Base-by-base conservation (phyloP, 208 protist species). In the Polymyxa betae region DNA sequence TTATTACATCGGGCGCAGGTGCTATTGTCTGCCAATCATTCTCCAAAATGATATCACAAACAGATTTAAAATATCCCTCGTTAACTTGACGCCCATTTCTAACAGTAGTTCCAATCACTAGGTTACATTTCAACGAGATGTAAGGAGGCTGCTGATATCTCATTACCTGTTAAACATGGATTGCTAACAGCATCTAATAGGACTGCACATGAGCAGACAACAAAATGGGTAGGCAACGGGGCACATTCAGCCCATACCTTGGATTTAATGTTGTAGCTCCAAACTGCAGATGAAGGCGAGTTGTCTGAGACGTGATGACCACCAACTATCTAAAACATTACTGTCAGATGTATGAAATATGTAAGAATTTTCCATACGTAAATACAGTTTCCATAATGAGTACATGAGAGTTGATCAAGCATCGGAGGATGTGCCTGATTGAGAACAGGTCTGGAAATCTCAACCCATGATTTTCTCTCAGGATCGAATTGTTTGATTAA, bases 101-200 rank as follows among this genome's bases (percentile, higher is more conserved):
- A n/a, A 82, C 40, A 5, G 72, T 82, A 43, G 16, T 82, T 40
- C 72, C 72, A 82, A 82, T 35, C 16, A 82, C 72, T 45, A 82
- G 5, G 49, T 5, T n/a, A n/a, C 5, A 60, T 29, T 60, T 60
- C 5, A 60, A 29, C 49, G 5, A 29, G 5, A 24, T 60, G 5
- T 29, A 60, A 60, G 24, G 24, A 5, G 24, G 12, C 49, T 24
- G 49, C 49, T 60, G 49, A 60, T 29, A 24, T 5, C 49, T 24
- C 5, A 60, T n/a, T n/a, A 60, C 49, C 49, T 60, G 49, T 43
- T n/a, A 82, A 43, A 43, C 16, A 82, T 35, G 16, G n/a, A 5
- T 82, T 35, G 72, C 72, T 5, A 82, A 20, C n/a, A 5, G 5
- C 72, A n/a, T 82, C 35, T 43, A 5, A 20, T 5, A 82, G 5